Conservation (phyloP, 768 basidiomycete genomes). For the Paxillus involutus region DNA sequence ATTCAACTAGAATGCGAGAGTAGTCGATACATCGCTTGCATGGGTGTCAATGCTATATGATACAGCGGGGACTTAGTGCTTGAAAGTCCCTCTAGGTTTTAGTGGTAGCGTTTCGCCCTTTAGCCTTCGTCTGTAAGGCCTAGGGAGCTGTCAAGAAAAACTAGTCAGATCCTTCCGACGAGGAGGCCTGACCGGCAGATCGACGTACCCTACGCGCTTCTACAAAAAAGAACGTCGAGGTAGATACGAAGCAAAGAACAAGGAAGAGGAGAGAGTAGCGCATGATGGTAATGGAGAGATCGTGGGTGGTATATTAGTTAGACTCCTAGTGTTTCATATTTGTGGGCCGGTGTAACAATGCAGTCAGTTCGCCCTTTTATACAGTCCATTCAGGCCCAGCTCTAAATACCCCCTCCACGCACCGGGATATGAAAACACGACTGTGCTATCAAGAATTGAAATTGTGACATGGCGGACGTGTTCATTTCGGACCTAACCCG, state of each 20-base stretch:
- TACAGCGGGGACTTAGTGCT: conserved; percentile 23
- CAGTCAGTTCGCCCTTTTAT: conserved; percentile 18
- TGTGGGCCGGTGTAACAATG: conserved; percentile 22
- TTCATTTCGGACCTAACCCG: conserved; percentile 20
- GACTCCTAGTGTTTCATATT: conserved; percentile 26
- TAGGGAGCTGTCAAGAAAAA: conserved; percentile 15
- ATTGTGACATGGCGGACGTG: conserved; percentile 16
- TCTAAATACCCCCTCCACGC: not conserved
- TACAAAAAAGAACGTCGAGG: conserved; percentile 31
- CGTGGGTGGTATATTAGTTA: conserved; percentile 1
- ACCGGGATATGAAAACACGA: not conserved
- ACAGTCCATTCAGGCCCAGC: conserved; percentile 25
- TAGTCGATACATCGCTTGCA: conserved; percentile 21
- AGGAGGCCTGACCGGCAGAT: not conserved
- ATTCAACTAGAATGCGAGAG: conserved; percentile 10
- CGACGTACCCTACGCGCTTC: conserved; percentile 25
- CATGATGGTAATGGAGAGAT: conserved; percentile 8
- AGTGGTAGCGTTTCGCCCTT: not conserved
- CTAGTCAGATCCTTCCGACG: conserved; percentile 2
- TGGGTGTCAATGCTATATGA: not conserved
- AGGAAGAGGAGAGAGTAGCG: conserved; percentile 28
- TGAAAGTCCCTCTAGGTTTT: conserved; percentile 24
- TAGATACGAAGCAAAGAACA: conserved; percentile 28
- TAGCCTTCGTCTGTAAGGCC: conserved; percentile 12
- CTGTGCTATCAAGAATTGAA: conserved; percentile 14